A percentile compares a stretch with the other conserved stretches of the same genome.
phyloP scores from a whole-genome alignment of 2,329 filamentous ascomycete genomes.

The Immersiporthe knoxdaviesiana region DNA sequence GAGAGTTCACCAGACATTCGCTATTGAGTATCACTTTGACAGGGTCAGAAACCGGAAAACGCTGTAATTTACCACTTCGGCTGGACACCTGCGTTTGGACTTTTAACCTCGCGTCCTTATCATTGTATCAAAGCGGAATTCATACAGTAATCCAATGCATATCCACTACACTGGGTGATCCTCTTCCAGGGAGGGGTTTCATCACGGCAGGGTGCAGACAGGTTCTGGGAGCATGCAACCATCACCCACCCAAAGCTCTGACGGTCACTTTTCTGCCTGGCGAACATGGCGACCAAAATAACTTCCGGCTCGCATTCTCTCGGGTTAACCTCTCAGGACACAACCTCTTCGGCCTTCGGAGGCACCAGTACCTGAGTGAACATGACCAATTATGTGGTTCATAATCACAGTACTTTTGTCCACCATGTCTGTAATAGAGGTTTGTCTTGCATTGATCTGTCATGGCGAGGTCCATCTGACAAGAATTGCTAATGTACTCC shows the following conservation, averaged over 20 bases:
- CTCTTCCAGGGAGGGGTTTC: neutral
- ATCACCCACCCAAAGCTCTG: neutral
- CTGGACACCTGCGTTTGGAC: neutral
- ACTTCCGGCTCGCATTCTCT: neutral
- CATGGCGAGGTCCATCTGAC: neutral
- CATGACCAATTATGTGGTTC: neutral
- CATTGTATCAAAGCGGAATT: too few relatives aligned
- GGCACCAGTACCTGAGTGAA: too few relatives aligned
- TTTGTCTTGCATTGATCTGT: neutral
- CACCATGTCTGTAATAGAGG: neutral
- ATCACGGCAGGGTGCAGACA: neutral
- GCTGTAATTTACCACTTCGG: neutral
- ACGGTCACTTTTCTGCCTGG: neutral
- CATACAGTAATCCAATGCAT: neutral
- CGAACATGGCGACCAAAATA: neutral
- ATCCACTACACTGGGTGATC: neutral
- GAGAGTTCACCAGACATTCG: too few relatives aligned
- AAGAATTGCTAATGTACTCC: neutral
- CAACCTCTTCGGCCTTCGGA: neutral
- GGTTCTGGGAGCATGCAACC: neutral
- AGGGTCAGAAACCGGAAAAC: too few relatives aligned
- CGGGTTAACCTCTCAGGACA: neutral
- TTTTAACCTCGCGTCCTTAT: neutral
- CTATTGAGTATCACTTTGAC: too few relatives aligned
- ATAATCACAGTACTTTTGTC: neutral